Evolutionary conservation across 139 green algal genomes (phyloP), one percentile per base, ranked within the genome.

Genomic region (Chlorella vulgaris): DNA sequence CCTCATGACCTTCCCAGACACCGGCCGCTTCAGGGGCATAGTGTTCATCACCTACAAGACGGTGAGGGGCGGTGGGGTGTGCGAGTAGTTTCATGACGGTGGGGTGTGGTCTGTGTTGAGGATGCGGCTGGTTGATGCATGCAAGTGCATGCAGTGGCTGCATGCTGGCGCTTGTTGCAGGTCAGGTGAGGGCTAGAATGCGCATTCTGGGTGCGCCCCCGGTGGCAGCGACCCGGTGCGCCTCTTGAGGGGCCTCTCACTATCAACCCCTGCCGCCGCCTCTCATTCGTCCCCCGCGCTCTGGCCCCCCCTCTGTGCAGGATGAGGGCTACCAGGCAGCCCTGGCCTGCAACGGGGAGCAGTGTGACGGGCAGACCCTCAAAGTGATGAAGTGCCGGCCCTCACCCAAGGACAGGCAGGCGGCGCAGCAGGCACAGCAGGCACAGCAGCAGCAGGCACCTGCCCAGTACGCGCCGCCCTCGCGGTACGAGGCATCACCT

Each of bases 21-120:
- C 86, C 0, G 94, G 94, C 8, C 90, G 92, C 43, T 99, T 99
- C 89, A 92, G 91, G 40, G 96, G 96, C 78, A 96, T 97, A 15
- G 91, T 88, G 5, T 98, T 97, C 85, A 91, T 99, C 86, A 98
- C 96, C n/a, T 99, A 97, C 69, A 80, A 82, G 13, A 93, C 84
- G 39, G 53, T 78, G 71, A 10, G 69, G 28, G 38, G 47, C 47
- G 10, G 47, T 15, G 13, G 13, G 47, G 22, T 13, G 78, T 8
- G n/a, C 60, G 51, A 51, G 50, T n/a, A n/a, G n/a, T n/a, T n/a
- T n/a, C n/a, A n/a, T n/a, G n/a, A n/a, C n/a, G n/a, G n/a, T n/a
- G n/a, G n/a, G n/a, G n/a, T n/a, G n/a, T n/a, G n/a, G n/a, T n/a
- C n/a, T n/a, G n/a, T n/a, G n/a, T n/a, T n/a, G n/a, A n/a, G n/a